Percentiles rank a stretch among this genome's conserved stretches.
phyloP scores from a whole-genome alignment of 2,329 filamentous ascomycete species.

The Lachnellula cervina region DNA sequence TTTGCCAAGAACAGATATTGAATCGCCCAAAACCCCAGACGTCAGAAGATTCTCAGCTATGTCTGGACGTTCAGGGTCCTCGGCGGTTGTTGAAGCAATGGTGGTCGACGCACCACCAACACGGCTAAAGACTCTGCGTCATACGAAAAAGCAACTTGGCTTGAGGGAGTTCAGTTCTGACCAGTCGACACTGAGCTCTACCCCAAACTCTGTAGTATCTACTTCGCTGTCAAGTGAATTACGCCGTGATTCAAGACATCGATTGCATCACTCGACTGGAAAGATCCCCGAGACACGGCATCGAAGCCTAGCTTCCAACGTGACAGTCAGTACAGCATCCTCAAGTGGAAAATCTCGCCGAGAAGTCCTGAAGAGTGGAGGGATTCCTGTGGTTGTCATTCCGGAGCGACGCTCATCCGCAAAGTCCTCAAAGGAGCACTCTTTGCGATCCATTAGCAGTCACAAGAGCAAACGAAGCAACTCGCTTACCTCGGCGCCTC shows the following conservation, averaged over 20 bases:
- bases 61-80: slow-evolving; percentile 50
- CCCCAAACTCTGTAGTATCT: slow-evolving; percentile 36
- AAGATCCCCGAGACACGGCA: slow-evolving; percentile 23
- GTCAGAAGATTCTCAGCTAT: slow-evolving; percentile 47
- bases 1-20: slow-evolving; percentile 11
- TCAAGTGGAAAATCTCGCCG: slow-evolving; percentile 52
- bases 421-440: slow-evolving; percentile 47
- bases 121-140: slow-evolving; percentile 51
- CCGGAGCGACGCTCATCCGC: slow-evolving; percentile 50
- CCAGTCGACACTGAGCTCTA: slow-evolving; percentile 35
- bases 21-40: slow-evolving; percentile 33
- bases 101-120: slow-evolving; percentile 47
- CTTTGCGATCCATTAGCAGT: slow-evolving; percentile 58
- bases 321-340: slow-evolving; percentile 43
- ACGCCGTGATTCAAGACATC: slow-evolving; percentile 9
- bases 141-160: slow-evolving; percentile 52
- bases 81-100: slow-evolving; percentile 55
- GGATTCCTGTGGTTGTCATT: slow-evolving; percentile 58
- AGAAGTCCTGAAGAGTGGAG: slow-evolving; percentile 54
- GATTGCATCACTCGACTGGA: slow-evolving; percentile 22
- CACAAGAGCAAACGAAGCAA: slow-evolving; percentile 48
- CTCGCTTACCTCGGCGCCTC: slow-evolving; percentile 46
- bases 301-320: slow-evolving; percentile 44
- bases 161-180: slow-evolving; percentile 43
- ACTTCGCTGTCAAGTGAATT: slow-evolving; percentile 12